Conservation (phyloP, 805 yeast species). For the Saturnispora serradocipensis region DNA sequence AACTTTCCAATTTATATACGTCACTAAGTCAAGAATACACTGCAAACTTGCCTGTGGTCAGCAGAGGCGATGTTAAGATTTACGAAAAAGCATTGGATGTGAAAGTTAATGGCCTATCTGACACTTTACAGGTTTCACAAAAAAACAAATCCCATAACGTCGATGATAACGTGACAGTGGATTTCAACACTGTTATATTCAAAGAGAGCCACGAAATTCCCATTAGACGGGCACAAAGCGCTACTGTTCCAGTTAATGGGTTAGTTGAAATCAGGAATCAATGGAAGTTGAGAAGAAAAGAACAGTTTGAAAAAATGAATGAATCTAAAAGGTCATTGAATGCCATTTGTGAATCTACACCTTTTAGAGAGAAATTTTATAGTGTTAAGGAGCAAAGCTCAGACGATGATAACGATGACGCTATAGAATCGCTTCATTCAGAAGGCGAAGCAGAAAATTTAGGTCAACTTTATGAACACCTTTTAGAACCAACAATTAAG, state of each 20-base stretch:
- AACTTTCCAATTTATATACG: not conserved
- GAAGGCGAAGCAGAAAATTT: not conserved
- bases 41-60: not conserved
- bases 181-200: constrained; percentile 2
- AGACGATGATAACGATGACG: not conserved
- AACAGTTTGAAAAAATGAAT: not conserved
- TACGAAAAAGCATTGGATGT: not conserved
- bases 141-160: too few species aligned
- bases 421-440: constrained; percentile 1
- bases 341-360: not conserved
- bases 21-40: not conserved
- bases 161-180: not conserved
- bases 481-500: constrained; percentile 1
- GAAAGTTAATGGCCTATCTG: not conserved
- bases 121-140: not conserved
- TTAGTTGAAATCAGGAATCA: constrained; percentile 5
- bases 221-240: constrained; percentile 4
- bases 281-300: constrained; percentile 2
- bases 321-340: not conserved
- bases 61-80: not conserved
- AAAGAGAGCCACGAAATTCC: not conserved
- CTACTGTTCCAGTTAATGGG: not conserved
- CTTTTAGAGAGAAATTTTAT: not conserved
- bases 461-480: not conserved
- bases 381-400: not conserved